Base-by-base conservation (phyloP, 768 basidiomycete species). In the Clavulina sp. region DNA sequence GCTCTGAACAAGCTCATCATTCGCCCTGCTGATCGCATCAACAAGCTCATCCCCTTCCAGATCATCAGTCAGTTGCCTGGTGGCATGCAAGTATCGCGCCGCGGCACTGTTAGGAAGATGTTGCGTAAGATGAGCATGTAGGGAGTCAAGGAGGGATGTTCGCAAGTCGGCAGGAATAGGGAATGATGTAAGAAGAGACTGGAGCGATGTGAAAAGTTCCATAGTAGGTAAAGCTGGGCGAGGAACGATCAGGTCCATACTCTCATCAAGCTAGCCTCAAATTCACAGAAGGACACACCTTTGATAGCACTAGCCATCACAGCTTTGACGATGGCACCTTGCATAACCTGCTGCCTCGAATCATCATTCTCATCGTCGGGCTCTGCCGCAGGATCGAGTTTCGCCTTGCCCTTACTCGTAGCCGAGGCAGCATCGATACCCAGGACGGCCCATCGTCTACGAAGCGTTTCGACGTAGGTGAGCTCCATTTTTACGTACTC, bases 401-500 rank as follows among this genome's bases (percentile, higher is more conserved):
- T 57, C 50, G 47, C 49, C 38, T 47, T 32, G 16, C 3, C 38
- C 31, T 33, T n/a, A 23, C 40, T 40, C 18, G 38, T 44, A 5
- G 38, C 3, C 18, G 23, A 26, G 13, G 51, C 9, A 38, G 43
- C 50, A 19, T 46, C 47, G 32, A 60, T 49, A 3, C 59, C 60
- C 19, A 60, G 49, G 0, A 59, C 51, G 38, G 50, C 48, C 52
- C 52, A 53, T 1, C 60, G 7, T 49, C 43, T 2, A 49, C 50
- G 69, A 46, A 92, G 66, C 13, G 75, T 76, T 67, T 93, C 88
- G 5, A 87, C 69, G 63, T 86, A 93, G 2, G 79, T 78, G 3
- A 92, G 66, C 63, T 96, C 91, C 76, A 95, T 86, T 61, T 79
- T 79, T 56, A 88, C 77, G 61, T 91, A 93, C 64, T 92, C 89